Evolutionary conservation across 768 basidiomycete genomes (phyloP).

Genomic region (Lentinula lateritia): DNA sequence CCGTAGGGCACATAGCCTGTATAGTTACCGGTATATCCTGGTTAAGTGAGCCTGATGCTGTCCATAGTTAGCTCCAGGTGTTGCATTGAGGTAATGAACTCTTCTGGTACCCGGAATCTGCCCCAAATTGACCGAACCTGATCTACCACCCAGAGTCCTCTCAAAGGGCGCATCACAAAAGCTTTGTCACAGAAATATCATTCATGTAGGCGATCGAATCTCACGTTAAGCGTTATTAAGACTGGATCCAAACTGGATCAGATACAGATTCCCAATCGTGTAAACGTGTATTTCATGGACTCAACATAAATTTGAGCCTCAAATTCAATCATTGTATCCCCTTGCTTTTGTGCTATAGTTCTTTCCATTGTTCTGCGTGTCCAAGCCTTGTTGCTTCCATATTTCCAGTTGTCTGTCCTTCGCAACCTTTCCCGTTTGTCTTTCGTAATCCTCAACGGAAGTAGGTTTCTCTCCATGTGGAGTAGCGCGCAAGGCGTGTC

Average conservation of each 20-base stretch:
- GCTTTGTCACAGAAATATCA: too few species aligned
- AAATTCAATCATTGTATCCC: slow-evolving; percentile 53
- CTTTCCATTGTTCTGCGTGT: slow-evolving; percentile 21
- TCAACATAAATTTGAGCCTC: too few species aligned
- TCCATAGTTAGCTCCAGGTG: background rate
- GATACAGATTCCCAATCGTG: too few species aligned
- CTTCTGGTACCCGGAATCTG: too few species aligned
- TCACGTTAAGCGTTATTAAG: too few species aligned
- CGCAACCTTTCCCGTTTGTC: slow-evolving; percentile 56
- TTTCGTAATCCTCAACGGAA: slow-evolving; percentile 71
- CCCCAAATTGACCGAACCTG: too few species aligned
- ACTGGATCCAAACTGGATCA: too few species aligned
- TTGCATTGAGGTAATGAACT: background rate
- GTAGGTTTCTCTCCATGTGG: slow-evolving; percentile 76
- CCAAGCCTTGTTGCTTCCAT: slow-evolving; percentile 60
- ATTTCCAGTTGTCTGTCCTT: slow-evolving; percentile 71
- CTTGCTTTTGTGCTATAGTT: slow-evolving; percentile 33
- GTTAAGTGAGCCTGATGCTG: background rate
- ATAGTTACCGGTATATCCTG: background rate
- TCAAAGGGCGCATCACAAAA: too few species aligned
- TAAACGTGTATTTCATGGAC: too few species aligned
- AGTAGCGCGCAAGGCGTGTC: slow-evolving; percentile 77
- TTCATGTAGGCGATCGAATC: too few species aligned
- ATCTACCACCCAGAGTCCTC: too few species aligned
- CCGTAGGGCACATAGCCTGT: background rate